Evolutionary conservation across 179 eudicot genomes (phyloP), one percentile per base, ranked within the genome.

Genomic region (Drosera spatulata): DNA sequence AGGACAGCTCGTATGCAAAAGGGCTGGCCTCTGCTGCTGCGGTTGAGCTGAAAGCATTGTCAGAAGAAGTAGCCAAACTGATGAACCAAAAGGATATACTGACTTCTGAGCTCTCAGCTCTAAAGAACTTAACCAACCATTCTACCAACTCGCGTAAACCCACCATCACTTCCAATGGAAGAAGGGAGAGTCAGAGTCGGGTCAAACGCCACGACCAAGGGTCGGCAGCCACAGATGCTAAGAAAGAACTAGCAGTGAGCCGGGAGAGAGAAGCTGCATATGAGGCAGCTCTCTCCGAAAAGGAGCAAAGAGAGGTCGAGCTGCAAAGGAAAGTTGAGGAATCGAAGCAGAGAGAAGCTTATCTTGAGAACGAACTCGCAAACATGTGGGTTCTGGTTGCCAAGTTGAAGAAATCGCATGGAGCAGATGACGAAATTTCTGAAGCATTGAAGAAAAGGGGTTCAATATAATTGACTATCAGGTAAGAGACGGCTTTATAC

Each of bases 1-100:
- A 94, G 50, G 99, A 94, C 63, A 85, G 99, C 63, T 77, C 97
- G 56, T 94, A 94, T 72, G 99, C 99, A 52, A 94, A 94, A 80
- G 99, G 97, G 43, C 69, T 94, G 61, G 99, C 99, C 63, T 94
- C 99, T 52, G 99, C 99, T 9, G 99, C 99, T 41, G 99, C 99
- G 43, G 99, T 90, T 11, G 97, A 94, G 73, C 68, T 94, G 44
- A 94, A 90, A 76, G 94, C 97, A 8, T 74, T 94, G 56, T 90
- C 99, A 5, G 99, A 94, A 69, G 99, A 94, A 82, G 91, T 94
- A 50, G 59, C 97, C 39, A 94, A 94, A 76, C 80, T 94, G 42
- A 90, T 94, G 99, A 86, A 85, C 64, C 97, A 85, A 37, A 94
- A 94, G 40, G 97, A 87, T 59, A 78, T 69, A 68, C 75, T 94